Evolutionary conservation across 495 filamentous ascomycete species (phyloP), one percentile per base, ranked within the genome.

Genomic region (Aspergillus mulundensis): DNA sequence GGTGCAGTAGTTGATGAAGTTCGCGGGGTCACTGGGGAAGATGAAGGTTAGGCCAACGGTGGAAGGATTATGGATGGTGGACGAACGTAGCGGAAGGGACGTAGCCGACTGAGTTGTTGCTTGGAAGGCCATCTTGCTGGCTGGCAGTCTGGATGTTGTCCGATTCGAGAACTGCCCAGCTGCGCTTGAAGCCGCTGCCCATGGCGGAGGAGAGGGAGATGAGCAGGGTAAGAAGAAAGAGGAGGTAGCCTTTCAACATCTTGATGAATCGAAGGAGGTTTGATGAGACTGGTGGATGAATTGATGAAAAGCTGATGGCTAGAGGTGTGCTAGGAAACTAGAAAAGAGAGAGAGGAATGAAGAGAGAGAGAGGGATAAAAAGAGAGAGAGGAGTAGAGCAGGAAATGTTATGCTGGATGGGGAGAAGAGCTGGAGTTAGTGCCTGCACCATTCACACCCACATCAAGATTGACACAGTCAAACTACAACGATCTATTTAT

Each of bases 1-100:
- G 24, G 12, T 48, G 34, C 53, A 55, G 43, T 40, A 32, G 20
- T 55, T 55, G 43, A 55, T 55, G 53, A 55, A 55, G 42, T 55
- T 47, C 28, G 53, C 53, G 0, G 52, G 21, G 15, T 54, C 53
- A 12, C 53, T 55, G 12, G 32, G 8, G 11, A 34, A 28, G 10
- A 24, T 28, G 19, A 10, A 12, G 1, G 32, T 47, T 20, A 46
- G 18, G n/a, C n/a, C n/a, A n/a, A n/a, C n/a, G n/a, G n/a, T n/a
- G n/a, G n/a, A n/a, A n/a, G n/a, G n/a, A n/a, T n/a, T n/a, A n/a
- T n/a, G n/a, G n/a, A n/a, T n/a, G n/a, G n/a, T n/a, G n/a, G n/a
- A n/a, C n/a, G n/a, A n/a, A 55, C 53, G 53, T 48, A 41, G 30
- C 42, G 28, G 53, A 55, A 7, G 51, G 20, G 8, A 16, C 32